These are phyloP conservation scores for Coprinopsis strossmayeri DNA, from an alignment of 768 basidiomycete genomes.

Conservation along the genomic window DNA sequence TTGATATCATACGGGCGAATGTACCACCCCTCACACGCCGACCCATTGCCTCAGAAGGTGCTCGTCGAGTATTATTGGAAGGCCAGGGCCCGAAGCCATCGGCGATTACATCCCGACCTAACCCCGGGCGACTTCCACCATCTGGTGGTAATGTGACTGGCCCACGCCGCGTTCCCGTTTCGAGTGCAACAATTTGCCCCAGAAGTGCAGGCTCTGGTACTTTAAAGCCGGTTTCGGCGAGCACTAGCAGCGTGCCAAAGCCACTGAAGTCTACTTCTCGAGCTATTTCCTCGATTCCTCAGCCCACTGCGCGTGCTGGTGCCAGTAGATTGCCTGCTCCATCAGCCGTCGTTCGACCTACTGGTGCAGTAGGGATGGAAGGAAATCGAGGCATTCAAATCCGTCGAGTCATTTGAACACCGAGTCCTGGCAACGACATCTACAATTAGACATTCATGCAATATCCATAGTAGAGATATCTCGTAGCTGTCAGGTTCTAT, in stretches of 20 bases:
- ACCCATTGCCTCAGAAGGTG: constrained; percentile 11
- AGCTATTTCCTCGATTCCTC: constrained; percentile 8
- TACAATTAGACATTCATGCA: too few species aligned
- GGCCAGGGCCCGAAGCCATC: constrained; percentile 16
- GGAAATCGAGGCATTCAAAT: not conserved
- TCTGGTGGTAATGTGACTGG: too few species aligned
- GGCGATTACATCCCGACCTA: constrained; percentile 11
- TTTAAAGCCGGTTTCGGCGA: constrained; percentile 18
- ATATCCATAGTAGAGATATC: too few species aligned
- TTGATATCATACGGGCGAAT: not conserved
- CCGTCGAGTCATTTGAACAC: constrained; percentile 8
- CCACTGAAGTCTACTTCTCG: constrained; percentile 17
- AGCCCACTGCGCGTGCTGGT: not conserved
- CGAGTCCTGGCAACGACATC: too few species aligned
- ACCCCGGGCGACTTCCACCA: constrained; percentile 11
- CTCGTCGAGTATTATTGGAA: constrained; percentile 25
- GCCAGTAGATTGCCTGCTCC: constrained; percentile 10
- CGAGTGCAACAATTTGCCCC: constrained; percentile 5
- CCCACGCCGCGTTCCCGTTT: constrained; percentile 29
- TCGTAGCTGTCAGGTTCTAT: too few species aligned
- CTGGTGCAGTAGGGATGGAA: not conserved
- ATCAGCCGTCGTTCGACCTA: constrained; percentile 4
- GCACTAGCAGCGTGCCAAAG: constrained; percentile 23
- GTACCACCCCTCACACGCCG: not conserved
- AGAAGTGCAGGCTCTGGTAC: not conserved